Conservation (phyloP, 1,284 basidiomycete genomes). For the Phlebopus sp. region DNA sequence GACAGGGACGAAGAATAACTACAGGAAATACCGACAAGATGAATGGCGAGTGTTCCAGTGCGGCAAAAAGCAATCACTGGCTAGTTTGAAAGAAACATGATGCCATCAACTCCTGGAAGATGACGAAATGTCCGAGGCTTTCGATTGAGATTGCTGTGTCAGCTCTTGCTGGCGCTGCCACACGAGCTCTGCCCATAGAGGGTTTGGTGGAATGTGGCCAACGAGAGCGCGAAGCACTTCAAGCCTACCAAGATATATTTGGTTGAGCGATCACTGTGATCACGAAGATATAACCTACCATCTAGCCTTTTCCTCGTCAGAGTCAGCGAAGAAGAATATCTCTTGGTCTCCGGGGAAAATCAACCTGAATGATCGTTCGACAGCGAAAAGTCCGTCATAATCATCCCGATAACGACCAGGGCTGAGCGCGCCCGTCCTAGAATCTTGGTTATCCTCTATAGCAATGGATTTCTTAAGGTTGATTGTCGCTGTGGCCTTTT, state of each 20-base stretch:
- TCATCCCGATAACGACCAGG: slow-evolving; percentile 54
- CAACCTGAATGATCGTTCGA: slow-evolving; percentile 86
- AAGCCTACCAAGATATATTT: slow-evolving; percentile 53
- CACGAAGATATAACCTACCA: slow-evolving; percentile 60
- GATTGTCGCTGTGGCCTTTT: slow-evolving; percentile 86
- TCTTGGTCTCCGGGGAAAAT: slow-evolving; percentile 78
- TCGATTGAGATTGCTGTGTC: slow-evolving; percentile 17
- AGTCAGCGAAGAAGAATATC: slow-evolving; percentile 91
- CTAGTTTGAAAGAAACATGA: background rate
- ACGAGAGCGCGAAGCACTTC: slow-evolving; percentile 77
- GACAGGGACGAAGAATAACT: slow-evolving; percentile 2
- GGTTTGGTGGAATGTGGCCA: slow-evolving; percentile 84
- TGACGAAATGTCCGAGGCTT: background rate
- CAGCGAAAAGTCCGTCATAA: slow-evolving; percentile 69
- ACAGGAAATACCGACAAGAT: background rate
- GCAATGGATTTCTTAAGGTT: slow-evolving; percentile 82
- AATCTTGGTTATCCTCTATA: slow-evolving; percentile 74
- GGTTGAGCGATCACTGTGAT: background rate
- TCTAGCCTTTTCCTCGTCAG: slow-evolving; percentile 80
- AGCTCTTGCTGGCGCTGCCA: slow-evolving; percentile 70
- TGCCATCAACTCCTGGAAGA: background rate
- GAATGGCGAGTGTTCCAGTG: background rate
- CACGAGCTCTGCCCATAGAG: slow-evolving; percentile 86
- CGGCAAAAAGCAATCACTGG: background rate
- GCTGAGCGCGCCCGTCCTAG: slow-evolving; percentile 42